Percentiles rank a stretch among this genome's conserved stretches.
phyloP scores from a whole-genome alignment of 305 asterid genomes.

The Ajuga reptans region DNA sequence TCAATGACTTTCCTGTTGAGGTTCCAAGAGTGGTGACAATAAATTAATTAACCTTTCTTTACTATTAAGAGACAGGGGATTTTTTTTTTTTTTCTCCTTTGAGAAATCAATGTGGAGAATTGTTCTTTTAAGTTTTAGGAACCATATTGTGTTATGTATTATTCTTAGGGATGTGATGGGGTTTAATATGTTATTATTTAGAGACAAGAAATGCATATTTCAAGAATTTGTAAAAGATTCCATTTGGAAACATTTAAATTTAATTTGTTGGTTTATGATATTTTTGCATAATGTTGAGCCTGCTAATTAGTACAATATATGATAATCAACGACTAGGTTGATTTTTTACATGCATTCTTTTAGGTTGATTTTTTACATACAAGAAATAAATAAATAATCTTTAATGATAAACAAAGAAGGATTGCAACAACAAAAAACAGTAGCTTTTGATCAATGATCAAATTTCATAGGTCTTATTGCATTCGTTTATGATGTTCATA shows the following conservation, averaged over 20 bases:
- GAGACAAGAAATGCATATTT: neutral
- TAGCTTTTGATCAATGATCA: too few relatives aligned
- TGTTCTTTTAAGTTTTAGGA: neutral
- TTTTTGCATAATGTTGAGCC: neutral
- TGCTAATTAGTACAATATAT: too few relatives aligned
- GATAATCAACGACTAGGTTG: too few relatives aligned
- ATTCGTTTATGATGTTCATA: too few relatives aligned
- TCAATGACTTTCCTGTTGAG: conserved; percentile 54
- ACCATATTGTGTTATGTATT: conserved; percentile 2
- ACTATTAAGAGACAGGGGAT: neutral
- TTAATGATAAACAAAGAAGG: too few relatives aligned
- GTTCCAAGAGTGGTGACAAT: conserved; percentile 41
- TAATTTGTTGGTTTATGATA: neutral
- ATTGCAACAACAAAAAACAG: too few relatives aligned
- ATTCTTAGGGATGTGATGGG: conserved; percentile 7
- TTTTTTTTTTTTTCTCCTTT: neutral
- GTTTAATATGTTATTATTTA: neutral
- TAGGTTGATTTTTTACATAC: too few relatives aligned
- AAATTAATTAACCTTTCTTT: conserved; percentile 9
- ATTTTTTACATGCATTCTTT: too few relatives aligned
- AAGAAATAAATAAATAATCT: too few relatives aligned
- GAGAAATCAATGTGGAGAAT: neutral
- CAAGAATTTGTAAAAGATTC: neutral
- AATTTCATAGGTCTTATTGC: too few relatives aligned
- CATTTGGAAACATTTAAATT: neutral